Conservation (phyloP, 768 basidiomycete genomes). For the Arthromyces matolae region DNA sequence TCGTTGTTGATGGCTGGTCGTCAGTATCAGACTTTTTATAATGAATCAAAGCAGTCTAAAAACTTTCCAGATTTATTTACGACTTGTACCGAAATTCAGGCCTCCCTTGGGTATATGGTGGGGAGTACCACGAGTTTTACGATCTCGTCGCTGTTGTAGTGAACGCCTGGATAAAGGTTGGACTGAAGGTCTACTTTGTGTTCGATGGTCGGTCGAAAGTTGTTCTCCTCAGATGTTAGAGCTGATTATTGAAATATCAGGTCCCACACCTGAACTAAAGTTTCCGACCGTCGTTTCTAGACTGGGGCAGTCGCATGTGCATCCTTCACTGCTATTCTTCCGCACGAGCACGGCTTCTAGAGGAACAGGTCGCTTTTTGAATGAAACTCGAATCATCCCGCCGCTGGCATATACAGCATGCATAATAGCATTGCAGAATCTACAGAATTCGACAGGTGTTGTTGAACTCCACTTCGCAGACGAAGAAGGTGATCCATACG, state of each 20-base stretch:
- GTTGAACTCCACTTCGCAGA: constrained; percentile 71
- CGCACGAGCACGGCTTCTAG: constrained; percentile 70
- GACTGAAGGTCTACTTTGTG: constrained; percentile 66
- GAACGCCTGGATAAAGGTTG: constrained; percentile 64
- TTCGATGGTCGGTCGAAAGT: constrained; percentile 65
- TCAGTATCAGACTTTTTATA: constrained; percentile 43
- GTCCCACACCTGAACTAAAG: constrained; percentile 68
- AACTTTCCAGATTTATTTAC: constrained; percentile 64
- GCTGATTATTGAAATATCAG: constrained; percentile 33
- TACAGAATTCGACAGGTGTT: constrained; percentile 30
- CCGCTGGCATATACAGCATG: constrained; percentile 60
- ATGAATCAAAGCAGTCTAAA: constrained; percentile 7
- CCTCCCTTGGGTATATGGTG: constrained; percentile 84
- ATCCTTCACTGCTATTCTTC: constrained; percentile 72
- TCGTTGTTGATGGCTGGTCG: constrained; percentile 88
- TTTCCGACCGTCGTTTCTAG: constrained; percentile 64
- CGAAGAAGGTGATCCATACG: constrained; percentile 78
- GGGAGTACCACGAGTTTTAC: constrained; percentile 64
- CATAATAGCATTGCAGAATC: constrained; percentile 45
- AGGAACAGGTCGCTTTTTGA: constrained; percentile 60
- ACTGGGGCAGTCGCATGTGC: constrained; percentile 51
- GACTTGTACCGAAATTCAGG: constrained; percentile 54
- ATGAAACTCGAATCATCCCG: constrained; percentile 72
- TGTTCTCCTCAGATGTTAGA: constrained; percentile 6
- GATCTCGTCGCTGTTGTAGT: constrained; percentile 48